A percentile compares a stretch with the other conserved stretches of the same genome.
These are phyloP conservation scores for Metarhizium guizhouense DNA, from an alignment of 2,329 filamentous ascomycete genomes.

Conservation along the genomic window DNA sequence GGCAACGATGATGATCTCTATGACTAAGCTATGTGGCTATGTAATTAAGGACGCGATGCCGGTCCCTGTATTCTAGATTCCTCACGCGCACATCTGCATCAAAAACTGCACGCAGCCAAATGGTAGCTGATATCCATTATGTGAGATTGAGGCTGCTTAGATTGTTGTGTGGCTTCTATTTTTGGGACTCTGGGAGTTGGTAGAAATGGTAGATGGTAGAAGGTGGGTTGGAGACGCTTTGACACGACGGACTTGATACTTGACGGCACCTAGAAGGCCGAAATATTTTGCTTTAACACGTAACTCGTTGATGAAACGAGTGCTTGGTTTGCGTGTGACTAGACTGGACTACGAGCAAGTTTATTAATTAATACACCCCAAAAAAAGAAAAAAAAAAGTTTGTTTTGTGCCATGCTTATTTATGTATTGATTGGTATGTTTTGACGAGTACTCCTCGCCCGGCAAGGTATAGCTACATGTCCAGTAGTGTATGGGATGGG, in stretches of 20 bases:
- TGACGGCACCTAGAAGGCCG: constrained; percentile 6
- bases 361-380: not conserved
- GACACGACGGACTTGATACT: constrained; percentile 2
- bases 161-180: constrained; percentile 17
- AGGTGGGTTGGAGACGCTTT: constrained; percentile 5
- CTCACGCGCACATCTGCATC: constrained; percentile 26
- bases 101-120: constrained; percentile 6
- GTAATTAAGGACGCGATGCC: constrained; percentile 12
- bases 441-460: no score
- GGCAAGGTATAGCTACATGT: no score
- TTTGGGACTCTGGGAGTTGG: constrained; percentile 23
- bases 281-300: not conserved
- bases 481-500: no score
- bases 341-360: not conserved
- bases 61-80: constrained; percentile 39
- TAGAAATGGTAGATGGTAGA: constrained; percentile 20
- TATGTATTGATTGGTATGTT: no score
- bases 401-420: no score
- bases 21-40: constrained; percentile 53
- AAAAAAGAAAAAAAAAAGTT: no score
- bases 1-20: constrained; percentile 97
- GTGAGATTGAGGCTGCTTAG: constrained; percentile 4
- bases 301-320: not conserved
- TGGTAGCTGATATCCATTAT: constrained; percentile 9
- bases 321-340: not conserved